Evolutionary conservation across 129 eudicot genomes (phyloP), one percentile per base, ranked within the genome.

Genomic region (Dittrichia graveolens): DNA sequence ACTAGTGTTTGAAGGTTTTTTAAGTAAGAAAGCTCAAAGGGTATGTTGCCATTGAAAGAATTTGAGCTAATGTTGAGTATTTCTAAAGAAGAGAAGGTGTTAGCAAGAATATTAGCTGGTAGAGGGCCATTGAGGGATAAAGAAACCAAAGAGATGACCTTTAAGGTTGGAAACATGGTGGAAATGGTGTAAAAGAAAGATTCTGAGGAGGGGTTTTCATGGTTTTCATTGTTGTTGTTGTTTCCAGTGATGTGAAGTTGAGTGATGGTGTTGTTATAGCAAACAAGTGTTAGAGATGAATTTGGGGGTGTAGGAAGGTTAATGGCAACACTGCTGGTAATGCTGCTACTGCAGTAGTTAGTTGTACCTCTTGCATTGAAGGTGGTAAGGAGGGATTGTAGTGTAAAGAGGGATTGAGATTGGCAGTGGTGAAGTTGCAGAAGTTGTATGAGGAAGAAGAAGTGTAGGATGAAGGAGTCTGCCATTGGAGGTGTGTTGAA

Each of bases 61-160:
- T 91, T 91, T 16, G 90, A 86, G 44, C 92, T 91, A 8, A 88
- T 55, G 57, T 91, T 84, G 35, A 91, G 79, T 3, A 88, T 91
- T 19, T 91, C 97, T 13, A 91, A 61, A 8, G 85, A 76, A 69
- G 81, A 35, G 16, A 85, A 57, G 7, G 49, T 44, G 15, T 85
- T 59, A 8, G 75, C 79, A 48, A 79, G 50, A 39, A 60, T 38
- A 57, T 4, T 4, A 11, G 71, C 69, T 3, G 75, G 75, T 50
- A 80, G 39, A 59, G 71, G 75, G 16, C 80, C 79, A 16, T 38
- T 60, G 31, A 67, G 63, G 39, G 48, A 5, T 67, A 57, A 24
- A 4, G 79, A 67, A 6, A 74, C 71, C 16, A 67, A 74, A 14
- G 75, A 60, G 12, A 74, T 35, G 18, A 74, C 79, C 18, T 67